Conservation (phyloP, 805 yeast genomes). For the Ogataea pini region DNA sequence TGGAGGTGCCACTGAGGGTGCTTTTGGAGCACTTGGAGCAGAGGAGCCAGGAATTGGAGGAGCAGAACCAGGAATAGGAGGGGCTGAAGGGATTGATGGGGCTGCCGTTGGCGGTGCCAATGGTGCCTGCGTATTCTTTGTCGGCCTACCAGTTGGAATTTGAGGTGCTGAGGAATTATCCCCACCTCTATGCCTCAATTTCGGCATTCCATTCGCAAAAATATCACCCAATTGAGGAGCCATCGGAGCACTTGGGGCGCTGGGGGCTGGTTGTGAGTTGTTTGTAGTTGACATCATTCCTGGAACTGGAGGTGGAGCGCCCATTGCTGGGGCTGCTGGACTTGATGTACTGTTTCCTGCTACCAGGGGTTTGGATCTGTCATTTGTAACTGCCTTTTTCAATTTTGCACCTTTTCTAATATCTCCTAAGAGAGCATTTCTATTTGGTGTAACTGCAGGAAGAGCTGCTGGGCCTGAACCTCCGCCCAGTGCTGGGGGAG, state of each 20-base stretch:
- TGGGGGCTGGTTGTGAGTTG: constrained; percentile 6
- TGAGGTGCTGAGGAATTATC: constrained; percentile 23
- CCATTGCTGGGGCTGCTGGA: constrained; percentile 15
- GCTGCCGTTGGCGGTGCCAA: background rate
- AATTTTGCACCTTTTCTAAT: constrained; percentile 69
- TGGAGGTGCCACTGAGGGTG: constrained; percentile 10
- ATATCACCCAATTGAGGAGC: constrained; percentile 62
- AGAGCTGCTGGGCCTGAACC: constrained; percentile 23
- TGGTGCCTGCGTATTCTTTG: constrained; percentile 1
- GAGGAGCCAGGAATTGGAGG: constrained; percentile 21
- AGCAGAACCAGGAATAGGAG: constrained; percentile 16
- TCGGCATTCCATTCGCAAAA: constrained; percentile 81
- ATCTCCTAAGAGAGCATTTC: constrained; percentile 72
- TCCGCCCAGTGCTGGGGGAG: constrained; percentile 43
- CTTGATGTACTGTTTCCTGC: constrained; percentile 37
- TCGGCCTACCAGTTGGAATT: constrained; percentile 17
- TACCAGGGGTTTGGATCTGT: constrained; percentile 62
- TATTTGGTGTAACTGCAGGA: constrained; percentile 35
- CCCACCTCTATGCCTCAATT: constrained; percentile 49
- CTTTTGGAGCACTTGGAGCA: constrained; percentile 4
- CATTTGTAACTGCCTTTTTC: constrained; percentile 64
- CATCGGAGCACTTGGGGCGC: constrained; percentile 33
- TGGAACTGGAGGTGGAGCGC: constrained; percentile 32
- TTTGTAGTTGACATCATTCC: constrained; percentile 21
- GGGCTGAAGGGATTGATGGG: constrained; percentile 21